Evolutionary conservation across 2,329 filamentous ascomycete genomes (phyloP).

Genomic region (Trichoderma simmonsii): DNA sequence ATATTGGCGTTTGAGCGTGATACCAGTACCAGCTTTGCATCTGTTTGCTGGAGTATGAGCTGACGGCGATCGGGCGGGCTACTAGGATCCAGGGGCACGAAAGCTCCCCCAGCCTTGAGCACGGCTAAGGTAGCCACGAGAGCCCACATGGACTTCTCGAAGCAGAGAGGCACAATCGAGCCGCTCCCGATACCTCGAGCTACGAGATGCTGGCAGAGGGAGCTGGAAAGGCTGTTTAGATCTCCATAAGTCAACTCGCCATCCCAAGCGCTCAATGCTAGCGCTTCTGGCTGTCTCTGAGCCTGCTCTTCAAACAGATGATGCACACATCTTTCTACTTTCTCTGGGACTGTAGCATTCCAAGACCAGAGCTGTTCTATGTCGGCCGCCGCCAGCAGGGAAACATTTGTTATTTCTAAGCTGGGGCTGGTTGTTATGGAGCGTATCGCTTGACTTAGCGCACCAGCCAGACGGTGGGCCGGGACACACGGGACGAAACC

Average conservation of each 20-base stretch:
- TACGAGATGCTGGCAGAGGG: constrained; percentile 10
- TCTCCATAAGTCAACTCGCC: constrained; percentile 11
- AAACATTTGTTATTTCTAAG: neutral
- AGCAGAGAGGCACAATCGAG: neutral
- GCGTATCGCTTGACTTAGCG: too few species aligned
- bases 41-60: too few species aligned
- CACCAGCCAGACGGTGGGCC: too few species aligned
- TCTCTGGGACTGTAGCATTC: neutral
- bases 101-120: constrained; percentile 6
- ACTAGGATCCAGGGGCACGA: neutral
- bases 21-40: too few species aligned
- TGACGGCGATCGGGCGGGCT: too few species aligned
- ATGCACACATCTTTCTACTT: neutral
- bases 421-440: neutral
- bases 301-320: neutral
- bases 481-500: too few species aligned
- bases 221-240: constrained; percentile 5
- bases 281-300: neutral
- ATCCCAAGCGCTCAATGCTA: constrained; percentile 7
- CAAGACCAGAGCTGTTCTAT: neutral
- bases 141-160: constrained; percentile 10
- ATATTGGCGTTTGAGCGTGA: too few species aligned
- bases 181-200: constrained; percentile 1
- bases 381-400: neutral
- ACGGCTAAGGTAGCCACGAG: neutral